Percentiles rank a stretch among this genome's conserved stretches.
These are phyloP conservation scores for Antonospora locustae DNA, from an alignment of 371 early-diverging fungal species.

Conservation along the genomic window DNA sequence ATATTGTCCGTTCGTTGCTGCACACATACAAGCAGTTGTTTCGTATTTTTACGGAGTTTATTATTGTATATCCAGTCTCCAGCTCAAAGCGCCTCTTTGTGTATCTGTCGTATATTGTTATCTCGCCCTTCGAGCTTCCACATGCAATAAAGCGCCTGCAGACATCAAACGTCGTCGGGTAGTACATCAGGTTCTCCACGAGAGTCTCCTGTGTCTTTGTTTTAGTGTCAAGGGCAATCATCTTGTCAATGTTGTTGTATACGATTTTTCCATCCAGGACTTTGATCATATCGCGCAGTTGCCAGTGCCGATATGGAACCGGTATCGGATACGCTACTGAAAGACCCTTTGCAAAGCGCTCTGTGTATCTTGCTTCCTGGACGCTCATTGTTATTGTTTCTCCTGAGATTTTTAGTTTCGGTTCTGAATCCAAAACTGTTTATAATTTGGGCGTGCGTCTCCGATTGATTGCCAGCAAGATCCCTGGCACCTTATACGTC, in stretches of 20 bases:
- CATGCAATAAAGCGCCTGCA: neutral
- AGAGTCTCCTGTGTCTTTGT: constrained; percentile 23
- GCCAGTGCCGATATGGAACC: constrained; percentile 69
- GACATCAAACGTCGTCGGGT: constrained; percentile 34
- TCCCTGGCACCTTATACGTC: no score
- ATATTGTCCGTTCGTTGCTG: constrained; percentile 79
- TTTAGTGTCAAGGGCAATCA: constrained; percentile 7
- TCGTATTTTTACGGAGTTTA: neutral
- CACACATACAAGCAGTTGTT: constrained; percentile 56
- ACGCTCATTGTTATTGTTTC: no score
- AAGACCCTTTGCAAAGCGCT: no score
- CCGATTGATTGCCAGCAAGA: no score
- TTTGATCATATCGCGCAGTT: constrained; percentile 66
- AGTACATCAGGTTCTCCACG: constrained; percentile 29
- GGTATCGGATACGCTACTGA: no score
- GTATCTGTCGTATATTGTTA: neutral
- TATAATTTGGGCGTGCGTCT: no score
- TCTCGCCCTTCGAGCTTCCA: neutral
- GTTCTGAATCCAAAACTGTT: no score
- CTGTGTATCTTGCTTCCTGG: no score
- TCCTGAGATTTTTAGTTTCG: no score
- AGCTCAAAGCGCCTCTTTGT: neutral
- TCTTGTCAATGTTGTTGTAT: constrained; percentile 12
- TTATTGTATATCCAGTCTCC: constrained; percentile 55
- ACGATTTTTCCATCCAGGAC: constrained; percentile 28